Evolutionary conservation across 768 basidiomycete genomes (phyloP), one percentile per base, ranked within the genome.

Genomic region (Ephemerocybe angulata): DNA sequence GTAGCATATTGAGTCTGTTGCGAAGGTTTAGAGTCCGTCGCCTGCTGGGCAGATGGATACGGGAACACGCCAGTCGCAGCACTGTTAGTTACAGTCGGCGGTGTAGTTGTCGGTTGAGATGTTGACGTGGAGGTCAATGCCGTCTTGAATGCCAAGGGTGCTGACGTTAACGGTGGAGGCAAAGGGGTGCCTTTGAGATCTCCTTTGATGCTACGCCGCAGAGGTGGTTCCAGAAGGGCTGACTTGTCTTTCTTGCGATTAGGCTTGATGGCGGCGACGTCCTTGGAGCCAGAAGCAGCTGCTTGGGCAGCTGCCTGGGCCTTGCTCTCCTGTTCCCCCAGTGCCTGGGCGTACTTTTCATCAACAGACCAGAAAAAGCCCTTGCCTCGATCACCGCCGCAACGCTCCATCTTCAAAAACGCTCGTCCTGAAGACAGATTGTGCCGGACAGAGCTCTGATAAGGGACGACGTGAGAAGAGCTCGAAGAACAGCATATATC

Each of bases 361-460:
- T 96, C 94, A 29, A 97, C 77, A 19, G 88, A 87, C 95, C 95
- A 98, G 59, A 93, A 92, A 60, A 87, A 93, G 1, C 94, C 95
- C 68, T 96, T 97, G 8, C 91, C 89, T 57, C 88, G 81, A 74
- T 89, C 91, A 55, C 92, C 89, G 5, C 85, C 83, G 58, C 85
- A 87, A 28, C 91, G 80, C 56, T 94, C 90, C 68, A 91, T 79
- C 70, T 98, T 98, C 67, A 90, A 78, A 72, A 99, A 99, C 0
- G 91, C 93, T 46, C 87, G 84, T 65, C 88, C 87, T 11, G 93
- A 91, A 1, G 94, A 95, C n/a, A 99, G 72, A 67, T 94, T 95
- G 65, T 98, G 94, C 21, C 94, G 88, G 43, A 98, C 88, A 28
- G 96, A 96, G 62, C 90, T 93, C 91, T 93, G 65, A 33, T 58